Evolutionary conservation across 2,329 filamentous ascomycete genomes (phyloP).

Genomic region (Lasiodiplodia sp.): DNA sequence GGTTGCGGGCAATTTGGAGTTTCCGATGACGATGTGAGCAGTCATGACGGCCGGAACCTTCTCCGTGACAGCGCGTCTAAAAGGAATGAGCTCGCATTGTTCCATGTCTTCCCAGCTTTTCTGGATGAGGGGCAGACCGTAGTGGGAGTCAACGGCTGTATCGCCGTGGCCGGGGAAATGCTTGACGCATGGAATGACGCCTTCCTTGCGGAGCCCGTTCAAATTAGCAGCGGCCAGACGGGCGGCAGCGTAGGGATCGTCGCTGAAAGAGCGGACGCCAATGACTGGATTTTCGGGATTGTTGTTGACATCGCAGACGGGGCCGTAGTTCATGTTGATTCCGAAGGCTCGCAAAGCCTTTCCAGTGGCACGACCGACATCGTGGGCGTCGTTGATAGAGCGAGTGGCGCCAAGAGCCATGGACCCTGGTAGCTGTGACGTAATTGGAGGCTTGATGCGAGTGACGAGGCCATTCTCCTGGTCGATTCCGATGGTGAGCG

Average conservation of each 20-base stretch:
- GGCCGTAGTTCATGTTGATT: slow-evolving; percentile 28
- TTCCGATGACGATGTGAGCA: slow-evolving; percentile 18
- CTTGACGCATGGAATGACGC: slow-evolving; percentile 28
- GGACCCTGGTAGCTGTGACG: slow-evolving; percentile 17
- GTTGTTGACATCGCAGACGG: slow-evolving; percentile 30
- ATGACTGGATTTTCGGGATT: slow-evolving; percentile 27
- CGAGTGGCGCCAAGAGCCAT: slow-evolving; percentile 25
- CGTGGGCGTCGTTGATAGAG: not conserved
- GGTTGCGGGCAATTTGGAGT: slow-evolving; percentile 12
- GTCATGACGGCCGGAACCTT: slow-evolving; percentile 22
- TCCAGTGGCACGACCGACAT: slow-evolving; percentile 7
- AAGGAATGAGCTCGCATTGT: slow-evolving; percentile 23
- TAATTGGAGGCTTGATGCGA: slow-evolving; percentile 24
- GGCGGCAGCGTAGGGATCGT: slow-evolving; percentile 8
- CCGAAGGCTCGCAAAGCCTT: slow-evolving; percentile 11
- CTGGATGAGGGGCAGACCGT: slow-evolving; percentile 23
- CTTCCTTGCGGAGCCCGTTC: slow-evolving; percentile 10
- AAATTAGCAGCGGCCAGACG: slow-evolving; percentile 4
- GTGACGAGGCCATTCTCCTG: slow-evolving; percentile 29
- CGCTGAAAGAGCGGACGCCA: slow-evolving; percentile 28
- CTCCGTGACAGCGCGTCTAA: not conserved
- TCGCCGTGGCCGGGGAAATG: slow-evolving; percentile 29
- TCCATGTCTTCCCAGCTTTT: slow-evolving; percentile 24
- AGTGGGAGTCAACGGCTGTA: slow-evolving; percentile 25
- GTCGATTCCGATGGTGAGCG: slow-evolving; percentile 27